Evolutionary conservation across 148 eudicot species (phyloP).

Genomic region (Cornus florida): DNA sequence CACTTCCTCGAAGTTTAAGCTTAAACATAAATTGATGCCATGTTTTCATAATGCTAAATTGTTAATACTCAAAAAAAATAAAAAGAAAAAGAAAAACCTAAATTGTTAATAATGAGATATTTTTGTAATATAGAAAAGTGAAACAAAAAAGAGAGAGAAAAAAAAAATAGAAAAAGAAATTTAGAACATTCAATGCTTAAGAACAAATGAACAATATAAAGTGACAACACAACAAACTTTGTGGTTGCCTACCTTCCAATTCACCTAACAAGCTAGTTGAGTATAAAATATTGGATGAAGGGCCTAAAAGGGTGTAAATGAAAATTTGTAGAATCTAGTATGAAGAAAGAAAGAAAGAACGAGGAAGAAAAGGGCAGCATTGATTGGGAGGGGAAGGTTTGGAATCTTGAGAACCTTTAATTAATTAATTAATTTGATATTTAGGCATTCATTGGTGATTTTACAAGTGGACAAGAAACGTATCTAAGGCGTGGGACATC

Average conservation of each 20-base stretch:
- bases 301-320: not conserved
- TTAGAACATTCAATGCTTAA: too few species aligned
- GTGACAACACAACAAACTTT: too few species aligned
- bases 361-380: slow-evolving; percentile 1
- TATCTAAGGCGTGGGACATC: slow-evolving; percentile 11
- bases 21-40: too few species aligned
- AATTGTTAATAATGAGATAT: too few species aligned
- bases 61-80: too few species aligned
- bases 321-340: not conserved
- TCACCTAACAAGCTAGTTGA: slow-evolving; percentile 7
- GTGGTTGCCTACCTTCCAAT: not conserved
- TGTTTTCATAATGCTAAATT: too few species aligned
- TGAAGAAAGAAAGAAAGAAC: not conserved
- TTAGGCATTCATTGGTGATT: not conserved
- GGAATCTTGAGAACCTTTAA: slow-evolving; percentile 7
- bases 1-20: too few species aligned
- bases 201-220: too few species aligned
- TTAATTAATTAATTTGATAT: not conserved
- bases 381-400: not conserved
- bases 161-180: too few species aligned
- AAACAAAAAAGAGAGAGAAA: too few species aligned
- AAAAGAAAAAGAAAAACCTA: too few species aligned
- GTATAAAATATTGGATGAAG: not conserved
- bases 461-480: slow-evolving; percentile 20
- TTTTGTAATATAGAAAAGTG: too few species aligned